phyloP scores from a whole-genome alignment of 1,139 yeast species.

The Hansenula lynferdii region DNA sequence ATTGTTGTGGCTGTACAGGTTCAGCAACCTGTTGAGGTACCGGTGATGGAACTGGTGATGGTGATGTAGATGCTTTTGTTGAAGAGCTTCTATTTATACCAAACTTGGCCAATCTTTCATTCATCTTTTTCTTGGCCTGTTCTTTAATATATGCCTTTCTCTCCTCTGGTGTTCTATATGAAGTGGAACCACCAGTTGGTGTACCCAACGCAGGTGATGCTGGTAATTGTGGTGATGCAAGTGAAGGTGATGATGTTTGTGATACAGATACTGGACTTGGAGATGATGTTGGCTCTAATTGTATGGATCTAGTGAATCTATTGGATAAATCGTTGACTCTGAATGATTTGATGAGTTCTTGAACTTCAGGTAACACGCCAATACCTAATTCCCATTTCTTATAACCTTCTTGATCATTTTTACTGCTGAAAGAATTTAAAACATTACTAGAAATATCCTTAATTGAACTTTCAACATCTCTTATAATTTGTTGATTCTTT shows the following conservation, averaged over 20 bases:
- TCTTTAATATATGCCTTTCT: slow-evolving; percentile 84
- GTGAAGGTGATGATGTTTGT: slow-evolving; percentile 4
- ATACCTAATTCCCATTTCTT: slow-evolving; percentile 80
- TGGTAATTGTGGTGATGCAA: too few relatives aligned
- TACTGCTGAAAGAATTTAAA: slow-evolving; percentile 39
- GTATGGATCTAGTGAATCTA: slow-evolving; percentile 3
- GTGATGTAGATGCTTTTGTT: slow-evolving; percentile 18
- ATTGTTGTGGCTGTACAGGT: slow-evolving; percentile 1
- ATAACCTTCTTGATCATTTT: slow-evolving; percentile 45
- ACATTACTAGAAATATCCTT: slow-evolving; percentile 66
- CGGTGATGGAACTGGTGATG: slow-evolving; percentile 23
- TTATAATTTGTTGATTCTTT: slow-evolving; percentile 52
- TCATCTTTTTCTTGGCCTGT: slow-evolving; percentile 88
- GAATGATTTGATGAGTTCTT: slow-evolving; percentile 55
- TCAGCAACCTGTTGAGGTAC: slow-evolving; percentile 11
- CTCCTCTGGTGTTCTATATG: slow-evolving; percentile 48
- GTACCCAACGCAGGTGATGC: too few relatives aligned
- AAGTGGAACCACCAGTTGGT: slow-evolving; percentile 8
- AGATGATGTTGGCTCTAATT: slow-evolving; percentile 9
- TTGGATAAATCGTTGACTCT: slow-evolving; percentile 24
- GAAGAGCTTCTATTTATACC: slow-evolving; percentile 42
- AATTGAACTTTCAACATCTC: slow-evolving; percentile 72
- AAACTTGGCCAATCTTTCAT: slow-evolving; percentile 79
- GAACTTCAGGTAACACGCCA: slow-evolving; percentile 69
- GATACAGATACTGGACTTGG: slow-evolving; percentile 13